These are phyloP conservation scores for Capsicum baccatum DNA, from an alignment of 257 asterid genomes.

Conservation along the genomic window DNA sequence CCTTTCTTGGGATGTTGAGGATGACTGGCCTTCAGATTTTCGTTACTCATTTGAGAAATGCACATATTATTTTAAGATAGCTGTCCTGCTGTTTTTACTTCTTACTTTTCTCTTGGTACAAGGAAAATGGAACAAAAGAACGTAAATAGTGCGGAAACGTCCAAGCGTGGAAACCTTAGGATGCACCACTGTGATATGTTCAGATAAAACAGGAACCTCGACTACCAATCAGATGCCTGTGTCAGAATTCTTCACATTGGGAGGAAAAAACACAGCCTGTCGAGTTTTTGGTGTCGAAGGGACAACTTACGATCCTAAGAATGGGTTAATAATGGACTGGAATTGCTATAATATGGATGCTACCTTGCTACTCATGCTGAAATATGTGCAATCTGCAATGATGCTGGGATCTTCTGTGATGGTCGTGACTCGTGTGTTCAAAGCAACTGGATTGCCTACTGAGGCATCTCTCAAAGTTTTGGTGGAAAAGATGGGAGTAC, in stretches of 20 bases:
- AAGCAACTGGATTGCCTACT: conserved; percentile 82
- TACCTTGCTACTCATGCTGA: conserved; percentile 68
- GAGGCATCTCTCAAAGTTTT: conserved; percentile 93
- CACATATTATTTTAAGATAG: conserved; percentile 72
- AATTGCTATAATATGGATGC: conserved; percentile 64
- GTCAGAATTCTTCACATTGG: conserved; percentile 58
- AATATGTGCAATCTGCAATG: conserved; percentile 81
- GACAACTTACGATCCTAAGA: conserved; percentile 73
- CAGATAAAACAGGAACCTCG: conserved; percentile 74
- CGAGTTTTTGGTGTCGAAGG: conserved; percentile 60
- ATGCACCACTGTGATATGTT: conserved; percentile 76
- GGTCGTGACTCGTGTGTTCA: conserved; percentile 50
- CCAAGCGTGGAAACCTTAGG: conserved; percentile 80
- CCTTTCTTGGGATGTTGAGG: conserved; percentile 56
- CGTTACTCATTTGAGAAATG: conserved; percentile 67
- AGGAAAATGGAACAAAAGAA: conserved; percentile 70
- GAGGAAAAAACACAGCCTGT: conserved; percentile 41
- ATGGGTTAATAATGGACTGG: conserved; percentile 79
- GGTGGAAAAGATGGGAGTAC: conserved; percentile 90
- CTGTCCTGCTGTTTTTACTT: conserved; percentile 77
- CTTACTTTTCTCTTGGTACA: conserved; percentile 76
- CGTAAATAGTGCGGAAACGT: conserved; percentile 69
- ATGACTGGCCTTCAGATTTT: conserved; percentile 65
- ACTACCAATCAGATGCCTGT: conserved; percentile 76
- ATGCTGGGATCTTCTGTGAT: conserved; percentile 68